Conservation (phyloP, 257 asterid species). For the Jaltomata sinuosa region DNA sequence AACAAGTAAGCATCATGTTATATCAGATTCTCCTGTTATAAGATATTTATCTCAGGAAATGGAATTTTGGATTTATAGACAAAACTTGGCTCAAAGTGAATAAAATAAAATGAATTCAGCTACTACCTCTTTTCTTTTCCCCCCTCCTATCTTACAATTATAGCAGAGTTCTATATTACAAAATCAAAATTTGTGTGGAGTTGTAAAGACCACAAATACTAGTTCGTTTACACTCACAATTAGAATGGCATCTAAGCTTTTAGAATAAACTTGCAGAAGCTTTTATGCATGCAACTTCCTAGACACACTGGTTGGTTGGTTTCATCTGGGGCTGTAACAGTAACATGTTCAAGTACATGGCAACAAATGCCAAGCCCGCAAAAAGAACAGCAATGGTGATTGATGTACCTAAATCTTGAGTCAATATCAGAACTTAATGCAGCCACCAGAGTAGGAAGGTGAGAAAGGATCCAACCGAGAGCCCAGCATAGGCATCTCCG, state of each 20-base stretch:
- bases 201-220: constrained; percentile 21
- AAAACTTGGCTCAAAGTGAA: background rate
- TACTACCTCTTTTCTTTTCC: background rate
- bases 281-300: constrained; percentile 4
- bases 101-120: background rate
- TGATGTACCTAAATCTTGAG: background rate
- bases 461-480: background rate
- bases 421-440: background rate
- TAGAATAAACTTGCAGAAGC: constrained; percentile 13
- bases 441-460: background rate
- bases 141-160: constrained; percentile 29
- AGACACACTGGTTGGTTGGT: constrained; percentile 5
- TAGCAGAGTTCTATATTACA: constrained; percentile 38
- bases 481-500: background rate
- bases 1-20: background rate
- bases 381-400: background rate
- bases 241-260: constrained; percentile 11
- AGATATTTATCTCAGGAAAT: background rate
- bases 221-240: constrained; percentile 17
- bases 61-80: background rate
- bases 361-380: background rate
- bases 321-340: constrained; percentile 7
- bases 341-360: background rate
- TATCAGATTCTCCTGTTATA: background rate
- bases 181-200: constrained; percentile 39